These are phyloP conservation scores for Penicillium verrucosum DNA, from an alignment of 2,329 filamentous ascomycete genomes.

Conservation along the genomic window DNA sequence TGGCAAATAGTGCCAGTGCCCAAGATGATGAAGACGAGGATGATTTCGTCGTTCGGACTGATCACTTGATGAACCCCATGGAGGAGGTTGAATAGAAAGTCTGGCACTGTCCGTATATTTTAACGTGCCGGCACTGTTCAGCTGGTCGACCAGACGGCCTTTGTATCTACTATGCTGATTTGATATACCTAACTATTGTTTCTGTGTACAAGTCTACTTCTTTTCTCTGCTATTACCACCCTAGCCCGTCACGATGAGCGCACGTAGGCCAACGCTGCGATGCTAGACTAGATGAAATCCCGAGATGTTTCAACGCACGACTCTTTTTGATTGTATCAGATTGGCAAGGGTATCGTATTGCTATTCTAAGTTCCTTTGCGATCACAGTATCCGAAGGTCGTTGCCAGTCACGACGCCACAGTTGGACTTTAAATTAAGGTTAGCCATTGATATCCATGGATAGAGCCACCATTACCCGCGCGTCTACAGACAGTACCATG, in stretches of 20 bases:
- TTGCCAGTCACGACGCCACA: neutral
- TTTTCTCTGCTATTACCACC: neutral
- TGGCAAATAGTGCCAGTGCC: conserved; percentile 17
- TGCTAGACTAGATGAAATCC: neutral
- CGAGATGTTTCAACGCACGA: neutral
- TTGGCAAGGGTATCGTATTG: too few relatives aligned
- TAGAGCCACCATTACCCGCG: neutral
- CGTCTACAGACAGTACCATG: neutral
- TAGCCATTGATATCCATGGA: neutral
- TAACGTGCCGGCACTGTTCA: neutral
- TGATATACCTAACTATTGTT: conserved; percentile 4
- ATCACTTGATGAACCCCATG: conserved; percentile 1
- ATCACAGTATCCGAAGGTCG: neutral
- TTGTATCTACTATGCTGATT: conserved; percentile 8
- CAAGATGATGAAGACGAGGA: conserved; percentile 29
- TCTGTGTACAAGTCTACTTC: neutral
- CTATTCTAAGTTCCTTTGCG: neutral
- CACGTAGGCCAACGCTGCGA: neutral
- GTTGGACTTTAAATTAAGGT: neutral
- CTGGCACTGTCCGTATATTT: neutral
- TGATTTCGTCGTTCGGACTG: conserved; percentile 7
- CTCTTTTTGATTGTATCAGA: neutral
- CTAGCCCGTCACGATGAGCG: neutral
- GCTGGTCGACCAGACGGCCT: neutral
- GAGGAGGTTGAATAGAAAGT: conserved; percentile 1